Percentiles rank a stretch among this genome's conserved stretches.
These are phyloP conservation scores for Phytopythium litorale DNA, from an alignment of 352 stramenopile species.

Conservation along the genomic window DNA sequence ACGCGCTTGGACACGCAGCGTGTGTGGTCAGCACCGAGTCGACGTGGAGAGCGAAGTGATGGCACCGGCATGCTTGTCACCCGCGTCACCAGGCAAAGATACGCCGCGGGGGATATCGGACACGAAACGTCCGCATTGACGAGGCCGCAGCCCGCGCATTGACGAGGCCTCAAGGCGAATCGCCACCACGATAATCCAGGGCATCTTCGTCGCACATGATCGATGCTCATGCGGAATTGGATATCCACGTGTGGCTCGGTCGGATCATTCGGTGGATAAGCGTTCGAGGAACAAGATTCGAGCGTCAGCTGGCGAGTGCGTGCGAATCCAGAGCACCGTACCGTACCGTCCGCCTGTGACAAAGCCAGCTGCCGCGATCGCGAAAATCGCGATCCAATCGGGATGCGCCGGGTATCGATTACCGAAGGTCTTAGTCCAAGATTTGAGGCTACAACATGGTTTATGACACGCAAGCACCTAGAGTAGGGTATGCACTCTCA, in stretches of 20 bases:
- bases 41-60: too few species aligned
- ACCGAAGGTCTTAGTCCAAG: not conserved
- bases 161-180: not conserved
- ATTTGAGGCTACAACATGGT: not conserved
- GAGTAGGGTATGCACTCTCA: not conserved
- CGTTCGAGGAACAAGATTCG: constrained; percentile 1
- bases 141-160: not conserved
- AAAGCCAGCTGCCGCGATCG: not conserved
- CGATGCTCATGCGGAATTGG: too few species aligned
- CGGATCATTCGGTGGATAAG: not conserved
- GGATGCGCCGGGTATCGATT: not conserved
- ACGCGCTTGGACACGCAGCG: not conserved
- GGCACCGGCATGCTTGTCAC: not conserved
- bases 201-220: not conserved
- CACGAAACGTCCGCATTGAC: not conserved
- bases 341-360: not conserved
- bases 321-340: not conserved
- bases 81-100: not conserved
- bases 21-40: not conserved
- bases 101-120: not conserved
- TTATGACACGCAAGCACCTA: not conserved
- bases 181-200: not conserved
- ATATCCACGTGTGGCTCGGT: too few species aligned
- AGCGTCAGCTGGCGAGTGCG: not conserved
- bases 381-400: not conserved